A percentile compares a stretch with the other conserved stretches of the same genome.
These are phyloP conservation scores for Typha latifolia DNA, from an alignment of 176 grass and related monocot species.

Conservation along the genomic window DNA sequence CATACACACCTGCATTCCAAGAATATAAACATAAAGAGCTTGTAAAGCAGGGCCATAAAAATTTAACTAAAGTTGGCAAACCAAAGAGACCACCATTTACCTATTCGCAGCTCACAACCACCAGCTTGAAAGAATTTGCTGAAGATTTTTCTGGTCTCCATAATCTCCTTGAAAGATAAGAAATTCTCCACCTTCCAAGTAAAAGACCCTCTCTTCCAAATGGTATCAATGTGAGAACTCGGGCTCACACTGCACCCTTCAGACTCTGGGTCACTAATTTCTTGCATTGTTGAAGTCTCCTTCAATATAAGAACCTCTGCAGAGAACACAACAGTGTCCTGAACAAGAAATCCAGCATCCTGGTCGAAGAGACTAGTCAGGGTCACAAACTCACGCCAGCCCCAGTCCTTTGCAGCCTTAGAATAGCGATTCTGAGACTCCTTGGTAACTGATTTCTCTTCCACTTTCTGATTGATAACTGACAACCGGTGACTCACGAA, in stretches of 20 bases:
- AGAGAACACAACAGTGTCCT: slow-evolving; percentile 79
- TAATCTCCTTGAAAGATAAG: slow-evolving; percentile 92
- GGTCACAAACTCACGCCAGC: slow-evolving; percentile 94
- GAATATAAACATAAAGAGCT: neutral
- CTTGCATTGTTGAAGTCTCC: slow-evolving; percentile 72
- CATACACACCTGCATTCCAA: slow-evolving; percentile 67
- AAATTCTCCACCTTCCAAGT: slow-evolving; percentile 99
- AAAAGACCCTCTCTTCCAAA: slow-evolving; percentile 49
- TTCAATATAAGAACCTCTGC: slow-evolving; percentile 92
- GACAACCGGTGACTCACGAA: slow-evolving; percentile 94
- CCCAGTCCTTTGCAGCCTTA: slow-evolving; percentile 95
- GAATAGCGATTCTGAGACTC: slow-evolving; percentile 99
- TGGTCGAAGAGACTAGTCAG: slow-evolving; percentile 92
- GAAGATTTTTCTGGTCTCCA: slow-evolving; percentile 96
- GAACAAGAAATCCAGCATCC: slow-evolving; percentile 81
- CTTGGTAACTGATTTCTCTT: slow-evolving; percentile 78
- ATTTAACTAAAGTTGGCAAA: slow-evolving; percentile 14
- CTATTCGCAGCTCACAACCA: slow-evolving; percentile 96
- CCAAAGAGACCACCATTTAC: slow-evolving; percentile 32
- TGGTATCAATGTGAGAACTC: slow-evolving; percentile 45
- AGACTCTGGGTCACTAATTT: slow-evolving; percentile 37
- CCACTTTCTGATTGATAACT: slow-evolving; percentile 82
- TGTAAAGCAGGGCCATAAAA: neutral
- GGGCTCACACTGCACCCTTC: slow-evolving; percentile 37
- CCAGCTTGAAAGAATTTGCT: slow-evolving; percentile 95